Conservation (phyloP, 2,329 filamentous ascomycete genomes). For the Hirsutella minnesotensis region DNA sequence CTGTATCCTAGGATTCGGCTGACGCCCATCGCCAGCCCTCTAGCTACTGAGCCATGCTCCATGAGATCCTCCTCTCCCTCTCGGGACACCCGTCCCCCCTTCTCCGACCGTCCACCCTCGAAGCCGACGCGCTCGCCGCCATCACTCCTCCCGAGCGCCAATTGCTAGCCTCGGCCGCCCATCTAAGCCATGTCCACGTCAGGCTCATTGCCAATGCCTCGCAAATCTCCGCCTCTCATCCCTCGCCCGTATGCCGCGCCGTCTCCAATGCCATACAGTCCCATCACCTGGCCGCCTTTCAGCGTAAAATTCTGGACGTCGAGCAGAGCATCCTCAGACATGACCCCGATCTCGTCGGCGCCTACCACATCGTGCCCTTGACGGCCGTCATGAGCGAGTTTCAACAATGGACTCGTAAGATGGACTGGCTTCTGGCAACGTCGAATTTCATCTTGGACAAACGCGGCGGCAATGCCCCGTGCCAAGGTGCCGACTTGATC, state of each 20-base stretch:
- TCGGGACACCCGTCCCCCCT: conserved; percentile 88
- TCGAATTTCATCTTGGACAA: conserved; percentile 52
- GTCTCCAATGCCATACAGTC: conserved; percentile 68
- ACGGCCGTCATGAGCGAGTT: conserved; percentile 78
- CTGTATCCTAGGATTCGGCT: background rate
- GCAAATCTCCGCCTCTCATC: conserved; percentile 57
- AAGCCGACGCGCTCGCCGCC: conserved; percentile 32
- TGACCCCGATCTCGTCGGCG: conserved; percentile 73
- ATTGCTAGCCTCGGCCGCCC: conserved; percentile 64
- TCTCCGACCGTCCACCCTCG: conserved; percentile 46
- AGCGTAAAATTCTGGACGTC: conserved; percentile 72
- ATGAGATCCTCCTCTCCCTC: conserved; percentile 94
- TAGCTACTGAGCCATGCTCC: conserved; percentile 56
- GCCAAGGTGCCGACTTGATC: conserved; percentile 63
- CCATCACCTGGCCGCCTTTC: conserved; percentile 67
- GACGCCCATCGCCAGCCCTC: background rate
- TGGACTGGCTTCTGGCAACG: conserved; percentile 78
- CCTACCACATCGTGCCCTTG: conserved; percentile 85
- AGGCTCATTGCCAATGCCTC: conserved; percentile 56
- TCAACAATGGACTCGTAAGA: conserved; percentile 68
- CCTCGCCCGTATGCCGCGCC: conserved; percentile 75
- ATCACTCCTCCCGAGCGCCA: conserved; percentile 72
- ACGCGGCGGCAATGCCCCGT: conserved; percentile 24
- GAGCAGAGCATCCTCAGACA: conserved; percentile 65
- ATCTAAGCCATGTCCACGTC: conserved; percentile 67